Evolutionary conservation across 106 monocot genomes (phyloP), one percentile per base, ranked within the genome.

Genomic region (Dendrobium officinale): DNA sequence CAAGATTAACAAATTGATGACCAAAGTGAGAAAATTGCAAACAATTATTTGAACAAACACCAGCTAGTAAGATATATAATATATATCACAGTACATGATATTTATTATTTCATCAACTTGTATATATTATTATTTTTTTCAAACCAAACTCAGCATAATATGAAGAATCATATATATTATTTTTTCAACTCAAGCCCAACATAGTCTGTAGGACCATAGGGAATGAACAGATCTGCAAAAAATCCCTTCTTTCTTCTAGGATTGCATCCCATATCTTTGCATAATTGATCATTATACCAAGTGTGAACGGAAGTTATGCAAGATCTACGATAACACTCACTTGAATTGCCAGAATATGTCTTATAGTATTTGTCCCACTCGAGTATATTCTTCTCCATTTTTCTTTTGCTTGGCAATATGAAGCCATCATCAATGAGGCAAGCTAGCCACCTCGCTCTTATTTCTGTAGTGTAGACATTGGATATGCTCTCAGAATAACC

Each of bases 241-340:
- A 92, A 70, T 13, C 90, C 90, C 27, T 85, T 86, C 67, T 95
- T 95, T 73, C 92, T 91, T 41, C 54, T 85, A 2, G 85, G 83
- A 55, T 90, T 81, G 66, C 70, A 87, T 3, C 90, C 88, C 87
- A 92, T 94, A 58, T 91, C 94, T 7, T 44, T 31, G 82, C 93
- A 93, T 72, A 93, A n/a, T 72, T 86, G 87, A 75, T 94, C 94
- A 78, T 85, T 88, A 81, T 91, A 85, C 87, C 90, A 94, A n/a
- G 82, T 88, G 29, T 91, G 88, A 31, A 85, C 22, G 13, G 75
- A 47, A 0, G 88, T 83, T 1, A 89, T 10, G 66, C 88, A 77
- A 1, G 85, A 86, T 42, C 92, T 81, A n/a, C 80, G 42, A 43
- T 68, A 92, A 37, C 37, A 37, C 37, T 37, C 37, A 37, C 37